Base-by-base conservation (phyloP, 1,284 basidiomycete species). In the Bjerkandera adusta region DNA sequence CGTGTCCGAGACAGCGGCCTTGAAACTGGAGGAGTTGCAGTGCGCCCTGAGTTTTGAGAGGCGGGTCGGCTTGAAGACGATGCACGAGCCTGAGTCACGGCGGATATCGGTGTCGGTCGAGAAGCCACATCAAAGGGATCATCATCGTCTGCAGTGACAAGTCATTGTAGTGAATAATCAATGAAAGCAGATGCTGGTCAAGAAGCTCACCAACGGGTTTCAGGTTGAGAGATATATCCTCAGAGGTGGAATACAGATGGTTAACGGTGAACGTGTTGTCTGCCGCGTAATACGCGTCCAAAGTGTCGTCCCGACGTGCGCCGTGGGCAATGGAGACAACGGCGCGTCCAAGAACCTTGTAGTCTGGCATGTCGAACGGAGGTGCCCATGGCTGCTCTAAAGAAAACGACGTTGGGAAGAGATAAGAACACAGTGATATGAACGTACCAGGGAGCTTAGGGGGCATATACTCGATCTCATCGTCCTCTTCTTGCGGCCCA, bases 401-500 rank as follows among this genome's bases (percentile, higher is more conserved):
- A 22, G 7, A 3, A 3, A 24, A 20, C 20, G 1, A 15, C 20
- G 36, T 8, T n/a, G 39, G 11, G 33, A n/a, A 5, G 36, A 20
- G 1, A 21, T n/a, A 4, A n/a, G 25, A 21, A n/a, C 16, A 27
- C 20, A 10, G 3, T 24, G 18, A 5, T 29, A 30, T 20, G 18
- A 36, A 65, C 78, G 52, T 54, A 87, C 86, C 76, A 15, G 77
- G 66, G 6, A 76, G 77, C 53, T 81, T 85, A 5, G 87, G 87
- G 24, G 87, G 75, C 77, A 85, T 83, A 58, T 88, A 89, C 61
- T 91, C 88, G 30, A 89, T 72, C 60, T 89, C 87, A 53, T 83
- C 83, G 50, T 80, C 79, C 36, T 78, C 70, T 15, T 59, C 51
- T 36, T 64, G 65, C 21, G 57, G 68, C 49, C 72, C 69, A 2